phyloP scores from a whole-genome alignment of 2,329 filamentous ascomycete genomes.

The Camillea tinctor region DNA sequence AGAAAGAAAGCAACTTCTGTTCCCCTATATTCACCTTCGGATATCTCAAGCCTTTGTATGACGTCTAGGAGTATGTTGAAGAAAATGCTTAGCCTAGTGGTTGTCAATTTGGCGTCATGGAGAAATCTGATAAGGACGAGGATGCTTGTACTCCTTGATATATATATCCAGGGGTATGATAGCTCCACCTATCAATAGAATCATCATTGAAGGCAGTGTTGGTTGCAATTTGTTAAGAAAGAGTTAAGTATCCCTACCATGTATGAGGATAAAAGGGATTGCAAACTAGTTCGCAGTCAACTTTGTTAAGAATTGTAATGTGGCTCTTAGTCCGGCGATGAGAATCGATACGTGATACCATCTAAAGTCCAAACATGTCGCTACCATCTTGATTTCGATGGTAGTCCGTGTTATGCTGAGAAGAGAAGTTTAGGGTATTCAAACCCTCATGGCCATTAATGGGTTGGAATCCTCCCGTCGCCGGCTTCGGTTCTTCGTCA shows the following conservation, averaged over 20 bases:
- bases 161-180: background rate
- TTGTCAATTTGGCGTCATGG: background rate
- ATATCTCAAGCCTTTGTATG: background rate
- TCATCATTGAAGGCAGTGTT: background rate
- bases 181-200: background rate
- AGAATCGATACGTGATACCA: background rate
- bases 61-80: background rate
- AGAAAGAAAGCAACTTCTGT: background rate
- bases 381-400: constrained; percentile 16
- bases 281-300: background rate
- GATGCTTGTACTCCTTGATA: background rate
- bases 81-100: background rate
- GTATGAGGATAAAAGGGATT: background rate
- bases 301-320: background rate
- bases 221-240: background rate
- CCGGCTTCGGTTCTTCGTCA: constrained; percentile 28
- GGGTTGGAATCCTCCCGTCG: constrained; percentile 26
- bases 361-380: constrained; percentile 19
- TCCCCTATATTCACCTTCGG: background rate
- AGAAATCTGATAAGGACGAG: background rate
- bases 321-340: background rate
- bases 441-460: constrained; percentile 23
- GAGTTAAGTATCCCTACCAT: background rate
- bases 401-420: constrained; percentile 17
- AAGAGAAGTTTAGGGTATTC: constrained; percentile 22